These are phyloP conservation scores for Marsdenia floribunda DNA, from an alignment of 257 asterid genomes.

Conservation along the genomic window DNA sequence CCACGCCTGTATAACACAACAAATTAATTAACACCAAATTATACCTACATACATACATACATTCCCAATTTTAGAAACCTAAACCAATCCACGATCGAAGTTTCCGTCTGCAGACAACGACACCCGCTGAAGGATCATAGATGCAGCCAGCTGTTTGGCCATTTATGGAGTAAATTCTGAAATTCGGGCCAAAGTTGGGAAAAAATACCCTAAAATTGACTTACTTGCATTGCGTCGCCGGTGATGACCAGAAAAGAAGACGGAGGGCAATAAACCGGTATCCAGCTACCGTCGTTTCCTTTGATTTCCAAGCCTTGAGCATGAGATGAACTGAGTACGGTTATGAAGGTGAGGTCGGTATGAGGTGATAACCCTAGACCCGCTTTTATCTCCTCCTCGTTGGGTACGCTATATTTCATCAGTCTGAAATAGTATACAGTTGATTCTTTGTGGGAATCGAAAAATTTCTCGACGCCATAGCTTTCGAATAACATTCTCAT, in stretches of 20 bases:
- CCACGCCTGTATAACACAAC: background rate
- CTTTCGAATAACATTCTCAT: conserved; percentile 33
- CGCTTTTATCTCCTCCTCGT: background rate
- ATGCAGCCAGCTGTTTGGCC: too few relatives aligned
- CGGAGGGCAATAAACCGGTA: background rate
- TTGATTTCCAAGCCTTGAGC: conserved; percentile 41
- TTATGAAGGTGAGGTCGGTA: conserved; percentile 38
- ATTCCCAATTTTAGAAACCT: too few relatives aligned
- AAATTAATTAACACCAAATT: too few relatives aligned
- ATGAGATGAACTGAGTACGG: conserved; percentile 34
- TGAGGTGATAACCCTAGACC: conserved; percentile 35
- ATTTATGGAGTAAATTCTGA: too few relatives aligned
- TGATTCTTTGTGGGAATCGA: conserved; percentile 22
- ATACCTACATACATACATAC: too few relatives aligned
- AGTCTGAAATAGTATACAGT: conserved; percentile 29
- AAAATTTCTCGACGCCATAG: conserved; percentile 34
- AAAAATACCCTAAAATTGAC: background rate
- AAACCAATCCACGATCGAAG: too few relatives aligned
- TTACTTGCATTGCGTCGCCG: background rate
- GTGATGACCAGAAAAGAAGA: conserved; percentile 1
- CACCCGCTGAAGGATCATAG: too few relatives aligned
- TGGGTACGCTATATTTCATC: conserved; percentile 28
- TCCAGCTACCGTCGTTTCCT: conserved; percentile 30
- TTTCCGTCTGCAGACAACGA: too few relatives aligned
- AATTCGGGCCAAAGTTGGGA: too few relatives aligned